A percentile compares a stretch with the other conserved stretches of the same genome.
phyloP scores from a whole-genome alignment of 768 basidiomycete species.

The Pisolithus tinctorius region DNA sequence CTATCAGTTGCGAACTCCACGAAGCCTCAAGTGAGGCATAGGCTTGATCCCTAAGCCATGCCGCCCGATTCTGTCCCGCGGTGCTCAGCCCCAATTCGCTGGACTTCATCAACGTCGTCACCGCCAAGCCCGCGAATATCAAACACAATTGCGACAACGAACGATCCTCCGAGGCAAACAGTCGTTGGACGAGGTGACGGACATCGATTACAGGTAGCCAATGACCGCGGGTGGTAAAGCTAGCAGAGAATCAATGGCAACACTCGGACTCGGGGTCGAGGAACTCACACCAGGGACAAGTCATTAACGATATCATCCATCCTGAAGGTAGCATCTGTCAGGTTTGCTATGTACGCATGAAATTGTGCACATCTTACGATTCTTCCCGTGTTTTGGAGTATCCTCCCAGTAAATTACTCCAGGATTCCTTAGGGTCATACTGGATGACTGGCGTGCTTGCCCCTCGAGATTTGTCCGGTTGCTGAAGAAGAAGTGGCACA shows the following conservation, averaged over 20 bases:
- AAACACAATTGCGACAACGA: conserved; percentile 63
- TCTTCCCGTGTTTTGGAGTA: conserved; percentile 36
- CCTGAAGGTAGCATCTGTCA: conserved; percentile 22
- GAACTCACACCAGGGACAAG: conserved; percentile 44
- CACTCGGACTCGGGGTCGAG: not conserved
- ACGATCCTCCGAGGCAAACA: conserved; percentile 48
- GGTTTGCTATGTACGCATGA: not conserved
- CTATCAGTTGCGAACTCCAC: conserved; percentile 45
- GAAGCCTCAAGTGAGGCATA: conserved; percentile 48
- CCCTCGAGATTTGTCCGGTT: conserved; percentile 23
- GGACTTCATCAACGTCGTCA: conserved; percentile 67
- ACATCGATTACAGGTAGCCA: conserved; percentile 67
- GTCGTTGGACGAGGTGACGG: conserved; percentile 42
- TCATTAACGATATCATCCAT: conserved; percentile 45
- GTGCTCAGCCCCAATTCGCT: conserved; percentile 56
- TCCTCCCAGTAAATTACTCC: conserved; percentile 40
- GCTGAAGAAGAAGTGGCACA: conserved; percentile 16
- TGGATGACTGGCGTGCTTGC: conserved; percentile 24
- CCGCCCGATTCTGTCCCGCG: conserved; percentile 49
- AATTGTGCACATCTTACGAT: conserved; percentile 29
- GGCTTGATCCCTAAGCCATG: conserved; percentile 51
- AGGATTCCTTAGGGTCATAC: conserved; percentile 36
- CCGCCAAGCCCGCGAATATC: conserved; percentile 59
- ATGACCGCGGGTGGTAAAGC: conserved; percentile 57
- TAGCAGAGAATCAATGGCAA: conserved; percentile 25